Evolutionary conservation across 108 stramenopile species (phyloP).

Genomic region (Poteriospumella lacustris): DNA sequence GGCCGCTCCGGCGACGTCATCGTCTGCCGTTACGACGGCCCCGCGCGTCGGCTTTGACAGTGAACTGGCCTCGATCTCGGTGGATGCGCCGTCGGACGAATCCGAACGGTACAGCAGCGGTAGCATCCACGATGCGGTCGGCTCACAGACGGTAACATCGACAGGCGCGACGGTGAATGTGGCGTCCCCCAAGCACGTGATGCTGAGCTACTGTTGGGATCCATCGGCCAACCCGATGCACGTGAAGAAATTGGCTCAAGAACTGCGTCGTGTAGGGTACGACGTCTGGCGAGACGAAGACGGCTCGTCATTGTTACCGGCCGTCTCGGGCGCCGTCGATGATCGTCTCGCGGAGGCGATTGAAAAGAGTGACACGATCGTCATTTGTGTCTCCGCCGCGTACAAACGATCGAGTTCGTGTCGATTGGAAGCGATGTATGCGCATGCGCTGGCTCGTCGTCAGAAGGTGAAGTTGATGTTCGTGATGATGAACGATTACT

Average conservation of each 20-base stretch:
- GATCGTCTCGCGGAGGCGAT: background rate
- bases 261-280: background rate
- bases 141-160: no score
- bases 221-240: background rate
- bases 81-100: no score
- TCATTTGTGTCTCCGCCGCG: background rate
- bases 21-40: no score
- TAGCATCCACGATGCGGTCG: no score
- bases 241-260: background rate
- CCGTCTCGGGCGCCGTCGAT: background rate
- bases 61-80: no score
- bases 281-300: background rate
- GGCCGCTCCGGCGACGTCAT: no score
- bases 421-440: slow-evolving; percentile 3
- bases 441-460: background rate
- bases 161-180: no score
- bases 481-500: background rate
- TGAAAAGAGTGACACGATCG: background rate
- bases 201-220: background rate
- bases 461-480: background rate
- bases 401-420: background rate
- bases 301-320: background rate
- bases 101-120: no score
- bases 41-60: no score
- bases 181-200: no score